These are phyloP conservation scores for Domatiomyces globalis DNA, from an alignment of 2,329 filamentous ascomycete genomes.

Conservation along the genomic window DNA sequence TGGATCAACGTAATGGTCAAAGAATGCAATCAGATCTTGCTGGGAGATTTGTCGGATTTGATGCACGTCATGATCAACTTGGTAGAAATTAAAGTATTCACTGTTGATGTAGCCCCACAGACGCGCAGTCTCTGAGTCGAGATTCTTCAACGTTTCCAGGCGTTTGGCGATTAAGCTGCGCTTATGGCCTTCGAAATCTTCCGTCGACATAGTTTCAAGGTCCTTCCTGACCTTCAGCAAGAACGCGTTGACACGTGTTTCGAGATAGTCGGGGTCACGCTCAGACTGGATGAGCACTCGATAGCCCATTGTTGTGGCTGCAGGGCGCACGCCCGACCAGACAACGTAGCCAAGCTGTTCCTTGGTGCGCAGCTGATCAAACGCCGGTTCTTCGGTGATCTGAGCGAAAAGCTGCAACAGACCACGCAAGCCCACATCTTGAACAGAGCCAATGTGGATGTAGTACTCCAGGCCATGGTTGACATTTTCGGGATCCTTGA, in stretches of 20 bases:
- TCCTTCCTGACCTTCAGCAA: slow-evolving; percentile 51
- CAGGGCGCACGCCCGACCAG: slow-evolving; percentile 60
- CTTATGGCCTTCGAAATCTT: slow-evolving; percentile 83
- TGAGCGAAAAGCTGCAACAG: slow-evolving; percentile 73
- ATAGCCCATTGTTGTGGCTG: slow-evolving; percentile 69
- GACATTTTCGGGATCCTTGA: slow-evolving; percentile 79
- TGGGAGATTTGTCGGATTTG: slow-evolving; percentile 63
- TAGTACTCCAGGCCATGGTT: slow-evolving; percentile 76
- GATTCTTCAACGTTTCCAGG: slow-evolving; percentile 82
- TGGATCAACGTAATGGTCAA: slow-evolving; percentile 59
- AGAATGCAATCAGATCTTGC: slow-evolving; percentile 67
- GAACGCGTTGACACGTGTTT: slow-evolving; percentile 78
- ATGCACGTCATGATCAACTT: slow-evolving; percentile 64
- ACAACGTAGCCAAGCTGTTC: slow-evolving; percentile 94
- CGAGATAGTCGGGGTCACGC: slow-evolving; percentile 66
- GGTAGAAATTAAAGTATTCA: slow-evolving; percentile 81
- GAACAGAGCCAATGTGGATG: slow-evolving; percentile 54
- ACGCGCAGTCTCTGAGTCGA: slow-evolving; percentile 66
- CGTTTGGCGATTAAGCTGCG: slow-evolving; percentile 74
- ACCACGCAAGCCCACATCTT: slow-evolving; percentile 56
- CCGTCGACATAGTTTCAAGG: slow-evolving; percentile 61
- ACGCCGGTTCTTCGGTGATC: slow-evolving; percentile 82
- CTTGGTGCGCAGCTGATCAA: slow-evolving; percentile 89
- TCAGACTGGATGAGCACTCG: slow-evolving; percentile 90
- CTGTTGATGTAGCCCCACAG: slow-evolving; percentile 76